Percentiles rank a stretch among this genome's conserved stretches.
phyloP scores from a whole-genome alignment of 2,329 filamentous ascomycete species.

The Blastomyces percursus region DNA sequence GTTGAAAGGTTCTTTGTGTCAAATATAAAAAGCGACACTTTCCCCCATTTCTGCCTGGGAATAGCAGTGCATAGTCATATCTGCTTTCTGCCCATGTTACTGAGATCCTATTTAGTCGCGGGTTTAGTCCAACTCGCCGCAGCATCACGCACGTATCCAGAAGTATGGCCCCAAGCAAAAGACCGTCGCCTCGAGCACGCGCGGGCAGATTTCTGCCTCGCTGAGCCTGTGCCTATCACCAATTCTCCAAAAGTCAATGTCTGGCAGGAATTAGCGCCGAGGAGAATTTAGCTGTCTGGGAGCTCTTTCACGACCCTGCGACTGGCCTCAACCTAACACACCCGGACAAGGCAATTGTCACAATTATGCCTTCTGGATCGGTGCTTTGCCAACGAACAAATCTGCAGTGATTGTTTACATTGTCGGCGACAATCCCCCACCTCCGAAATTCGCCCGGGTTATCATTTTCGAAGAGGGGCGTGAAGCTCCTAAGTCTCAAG shows the following conservation, averaged over 20 bases:
- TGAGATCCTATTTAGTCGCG: not conserved
- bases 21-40: not conserved
- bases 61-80: not conserved
- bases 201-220: not conserved
- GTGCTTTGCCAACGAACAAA: constrained; percentile 42
- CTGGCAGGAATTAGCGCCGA: constrained; percentile 33
- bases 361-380: constrained; percentile 26
- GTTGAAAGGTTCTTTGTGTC: not conserved
- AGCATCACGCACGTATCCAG: not conserved
- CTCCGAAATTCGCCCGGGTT: constrained; percentile 37
- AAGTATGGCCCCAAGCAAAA: no score
- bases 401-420: constrained; percentile 37
- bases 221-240: not conserved
- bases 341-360: constrained; percentile 22
- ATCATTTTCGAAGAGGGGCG: constrained; percentile 39
- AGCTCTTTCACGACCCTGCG: constrained; percentile 32
- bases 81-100: not conserved
- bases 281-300: constrained; percentile 37
- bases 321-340: constrained; percentile 38
- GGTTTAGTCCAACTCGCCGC: not conserved
- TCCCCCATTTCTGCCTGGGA: not conserved
- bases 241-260: constrained; percentile 32
- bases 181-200: not conserved
- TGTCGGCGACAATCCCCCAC: constrained; percentile 26
- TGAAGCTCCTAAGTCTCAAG: constrained; percentile 34